Base-by-base conservation (phyloP, 2,329 filamentous ascomycete genomes). In the Claviceps lovelessii region DNA sequence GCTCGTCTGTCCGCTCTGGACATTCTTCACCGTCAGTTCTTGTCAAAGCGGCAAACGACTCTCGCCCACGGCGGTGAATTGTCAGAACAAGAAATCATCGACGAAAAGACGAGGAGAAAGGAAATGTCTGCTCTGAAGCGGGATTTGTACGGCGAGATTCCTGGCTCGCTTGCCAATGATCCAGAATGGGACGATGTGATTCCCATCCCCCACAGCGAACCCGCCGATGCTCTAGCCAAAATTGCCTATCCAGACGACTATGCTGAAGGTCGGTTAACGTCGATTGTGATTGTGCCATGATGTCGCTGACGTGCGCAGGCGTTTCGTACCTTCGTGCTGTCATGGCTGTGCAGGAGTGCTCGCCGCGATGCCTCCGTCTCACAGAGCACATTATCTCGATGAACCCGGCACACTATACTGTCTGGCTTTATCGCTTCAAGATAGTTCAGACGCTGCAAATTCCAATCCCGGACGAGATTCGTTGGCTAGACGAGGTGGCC, bases 361-460 rank as follows among this genome's bases (percentile, higher is more conserved):
- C 86, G 29, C 78, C 84, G 28, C 80, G 93, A 50, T 86, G 83
- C 41, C 77, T 98, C 47, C 78, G 76, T 37, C 80, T 98, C 58
- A 98, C 93, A 5, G 85, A 90, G 66, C 83, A 91, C 69, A 84
- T 98, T 65, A 97, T 98, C 66, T 76, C 77, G 57, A 83, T 96
- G 79, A 98, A 98, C 70, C 88, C 93, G 17, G 90, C 93, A 0
- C 93, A 98, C 73, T 98, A 98, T 73, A 98, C 93, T 17, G 91
- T 97, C 58, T 98, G 93, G 93, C 81, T 97, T 28, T 98, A 95
- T 75, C 86, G 93, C 58, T 89, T 90, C 61, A 82, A 85, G 64
- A 86, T 85, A 53, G 72, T 97, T 51, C 79, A 85, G 59, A 76
- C 80, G 3, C 75, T 95, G 31, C 69, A 79, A 50, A 76, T 84